Percentiles rank a stretch among this genome's conserved stretches.
phyloP scores from a whole-genome alignment of 2,329 filamentous ascomycete species.

The Periconia digitata region DNA sequence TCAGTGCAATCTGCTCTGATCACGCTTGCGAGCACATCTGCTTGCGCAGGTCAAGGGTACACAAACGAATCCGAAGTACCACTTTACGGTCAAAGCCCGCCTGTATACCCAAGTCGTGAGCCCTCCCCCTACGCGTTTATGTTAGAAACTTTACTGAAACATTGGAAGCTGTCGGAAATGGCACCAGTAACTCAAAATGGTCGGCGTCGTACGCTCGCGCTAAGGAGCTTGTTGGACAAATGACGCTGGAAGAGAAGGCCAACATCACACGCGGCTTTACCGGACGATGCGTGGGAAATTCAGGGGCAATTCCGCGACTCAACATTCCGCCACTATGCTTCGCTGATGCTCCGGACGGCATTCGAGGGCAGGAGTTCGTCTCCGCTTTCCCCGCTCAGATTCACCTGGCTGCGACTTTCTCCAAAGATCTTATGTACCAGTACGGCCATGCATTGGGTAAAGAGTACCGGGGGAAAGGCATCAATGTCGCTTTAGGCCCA shows the following conservation, averaged over 20 bases:
- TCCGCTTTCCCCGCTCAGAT: constrained; percentile 34
- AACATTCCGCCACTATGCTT: constrained; percentile 43
- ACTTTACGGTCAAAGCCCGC: constrained; percentile 30
- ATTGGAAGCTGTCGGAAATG: constrained; percentile 22
- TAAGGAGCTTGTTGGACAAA: constrained; percentile 39
- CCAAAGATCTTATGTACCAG: constrained; percentile 68
- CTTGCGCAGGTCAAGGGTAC: constrained; percentile 18
- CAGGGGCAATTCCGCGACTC: constrained; percentile 39
- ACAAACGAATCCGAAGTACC: constrained; percentile 32
- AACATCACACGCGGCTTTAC: constrained; percentile 42
- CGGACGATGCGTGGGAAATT: constrained; percentile 39
- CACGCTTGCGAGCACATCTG: neutral
- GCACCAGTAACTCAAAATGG: constrained; percentile 26
- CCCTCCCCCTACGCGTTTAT: no score
- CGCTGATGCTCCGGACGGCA: constrained; percentile 41
- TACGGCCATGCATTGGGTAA: constrained; percentile 68
- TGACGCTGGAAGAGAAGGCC: constrained; percentile 48
- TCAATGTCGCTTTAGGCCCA: constrained; percentile 70
- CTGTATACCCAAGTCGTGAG: constrained; percentile 34
- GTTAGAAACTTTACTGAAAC: no score
- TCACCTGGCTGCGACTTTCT: constrained; percentile 66
- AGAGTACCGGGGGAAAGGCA: constrained; percentile 71
- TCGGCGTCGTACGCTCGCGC: constrained; percentile 39
- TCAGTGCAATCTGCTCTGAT: neutral
- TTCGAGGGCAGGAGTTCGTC: constrained; percentile 34